These are phyloP conservation scores for Hevea brasiliensis DNA, from an alignment of 345 rosid species.

Conservation along the genomic window DNA sequence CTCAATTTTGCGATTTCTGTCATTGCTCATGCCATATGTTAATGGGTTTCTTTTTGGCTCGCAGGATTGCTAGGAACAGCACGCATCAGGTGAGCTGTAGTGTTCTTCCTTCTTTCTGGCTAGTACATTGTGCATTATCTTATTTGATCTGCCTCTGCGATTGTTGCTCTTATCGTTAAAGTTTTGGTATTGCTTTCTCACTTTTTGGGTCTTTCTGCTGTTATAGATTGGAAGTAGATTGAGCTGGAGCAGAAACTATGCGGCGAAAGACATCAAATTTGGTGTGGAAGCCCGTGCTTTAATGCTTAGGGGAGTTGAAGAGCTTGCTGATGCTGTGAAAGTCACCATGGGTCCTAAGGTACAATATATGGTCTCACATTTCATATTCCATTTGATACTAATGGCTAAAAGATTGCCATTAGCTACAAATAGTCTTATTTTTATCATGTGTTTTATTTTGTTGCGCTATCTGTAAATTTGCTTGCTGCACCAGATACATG, in stretches of 20 bases:
- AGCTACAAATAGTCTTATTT: too few species aligned
- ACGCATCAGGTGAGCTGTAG: conserved; percentile 52
- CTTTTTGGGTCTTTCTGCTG: background rate
- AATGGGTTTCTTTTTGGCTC: background rate
- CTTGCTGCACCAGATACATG: background rate
- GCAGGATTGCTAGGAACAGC: conserved; percentile 57
- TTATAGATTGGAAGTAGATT: conserved; percentile 69
- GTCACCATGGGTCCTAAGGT: conserved; percentile 99
- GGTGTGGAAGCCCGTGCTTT: conserved; percentile 87
- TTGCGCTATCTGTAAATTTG: background rate
- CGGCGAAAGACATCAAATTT: conserved; percentile 81
- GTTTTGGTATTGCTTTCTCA: too few species aligned
- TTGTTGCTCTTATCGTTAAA: background rate
- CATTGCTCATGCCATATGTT: background rate
- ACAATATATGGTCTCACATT: background rate
- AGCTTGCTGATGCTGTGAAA: conserved; percentile 88
- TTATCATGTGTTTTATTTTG: too few species aligned
- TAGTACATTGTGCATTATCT: background rate
- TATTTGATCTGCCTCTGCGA: background rate
- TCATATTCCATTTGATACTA: too few species aligned
- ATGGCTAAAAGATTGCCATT: too few species aligned
- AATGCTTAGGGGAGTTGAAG: conserved; percentile 96
- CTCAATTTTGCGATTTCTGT: background rate
- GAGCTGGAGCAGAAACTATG: conserved; percentile 78
- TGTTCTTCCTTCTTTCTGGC: background rate